These are phyloP conservation scores for Nepenthes alata DNA, from an alignment of 179 eudicot species.

Conservation along the genomic window DNA sequence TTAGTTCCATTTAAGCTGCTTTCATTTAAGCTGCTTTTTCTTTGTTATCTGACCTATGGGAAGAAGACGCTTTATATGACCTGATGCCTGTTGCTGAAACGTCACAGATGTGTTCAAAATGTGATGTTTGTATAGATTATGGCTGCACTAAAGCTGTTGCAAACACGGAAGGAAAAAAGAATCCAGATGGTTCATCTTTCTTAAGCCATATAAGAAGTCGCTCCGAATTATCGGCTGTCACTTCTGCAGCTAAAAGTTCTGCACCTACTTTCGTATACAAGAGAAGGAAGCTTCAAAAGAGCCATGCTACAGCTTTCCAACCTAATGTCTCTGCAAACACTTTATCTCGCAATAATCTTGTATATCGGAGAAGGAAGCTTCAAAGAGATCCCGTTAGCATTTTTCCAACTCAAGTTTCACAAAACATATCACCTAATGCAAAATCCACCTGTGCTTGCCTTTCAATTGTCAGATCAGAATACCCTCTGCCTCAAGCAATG, in stretches of 20 bases:
- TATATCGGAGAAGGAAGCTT: constrained; percentile 54
- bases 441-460: constrained; percentile 22
- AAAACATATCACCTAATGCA: constrained; percentile 9
- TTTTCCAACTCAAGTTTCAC: constrained; percentile 16
- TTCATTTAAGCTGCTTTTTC: constrained; percentile 16
- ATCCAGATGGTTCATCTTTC: constrained; percentile 15
- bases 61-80: constrained; percentile 15
- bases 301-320: constrained; percentile 15
- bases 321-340: constrained; percentile 14
- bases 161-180: constrained; percentile 13
- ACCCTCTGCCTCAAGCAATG: constrained; percentile 17
- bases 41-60: constrained; percentile 11
- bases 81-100: constrained; percentile 24
- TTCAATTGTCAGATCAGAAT: constrained; percentile 33
- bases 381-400: constrained; percentile 19
- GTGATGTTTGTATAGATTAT: constrained; percentile 15
- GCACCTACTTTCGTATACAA: constrained; percentile 42
- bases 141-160: constrained; percentile 15
- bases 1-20: constrained; percentile 19
- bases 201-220: constrained; percentile 24
- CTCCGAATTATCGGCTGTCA: constrained; percentile 36
- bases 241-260: constrained; percentile 31
- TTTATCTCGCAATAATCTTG: constrained; percentile 24
- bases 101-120: constrained; percentile 28
- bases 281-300: constrained; percentile 35